phyloP scores from a whole-genome alignment of 2,329 filamentous ascomycete genomes.

The Ilyonectria destructans region DNA sequence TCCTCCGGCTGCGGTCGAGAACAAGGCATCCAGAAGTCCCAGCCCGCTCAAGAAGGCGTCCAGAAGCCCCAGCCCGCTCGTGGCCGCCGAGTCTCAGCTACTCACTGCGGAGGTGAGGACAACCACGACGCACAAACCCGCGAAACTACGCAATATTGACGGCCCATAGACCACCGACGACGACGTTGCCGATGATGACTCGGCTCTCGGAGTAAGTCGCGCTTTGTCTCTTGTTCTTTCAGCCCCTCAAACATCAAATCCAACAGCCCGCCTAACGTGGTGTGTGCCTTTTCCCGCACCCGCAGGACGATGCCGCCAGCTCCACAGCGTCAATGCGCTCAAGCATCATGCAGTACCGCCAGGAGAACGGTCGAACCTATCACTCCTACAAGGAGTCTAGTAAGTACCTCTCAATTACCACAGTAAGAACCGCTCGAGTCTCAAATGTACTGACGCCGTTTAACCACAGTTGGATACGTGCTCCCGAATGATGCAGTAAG shows the following conservation, averaged over 20 bases:
- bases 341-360: constrained; percentile 56
- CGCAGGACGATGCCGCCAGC: constrained; percentile 47
- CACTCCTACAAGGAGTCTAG: constrained; percentile 53
- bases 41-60: neutral
- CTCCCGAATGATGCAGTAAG: constrained; percentile 52
- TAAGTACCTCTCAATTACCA: constrained; percentile 17
- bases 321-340: constrained; percentile 54
- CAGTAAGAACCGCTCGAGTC: neutral
- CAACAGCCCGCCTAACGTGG: neutral
- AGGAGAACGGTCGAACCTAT: constrained; percentile 59
- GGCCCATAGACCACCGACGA: neutral
- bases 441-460: neutral
- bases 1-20: neutral
- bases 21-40: neutral
- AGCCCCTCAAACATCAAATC: neutral
- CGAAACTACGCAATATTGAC: neutral
- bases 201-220: constrained; percentile 43
- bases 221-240: neutral
- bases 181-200: constrained; percentile 42
- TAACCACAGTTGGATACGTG: constrained; percentile 46
- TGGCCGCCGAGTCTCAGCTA: constrained; percentile 21
- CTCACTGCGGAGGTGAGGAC: constrained; percentile 40
- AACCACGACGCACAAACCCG: no score
- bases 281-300: constrained; percentile 13
- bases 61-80: constrained; percentile 12